Evolutionary conservation across 192 early-diverging fungal species (phyloP), one percentile per base, ranked within the genome.

Genomic region (Cetraspora pellucida): DNA sequence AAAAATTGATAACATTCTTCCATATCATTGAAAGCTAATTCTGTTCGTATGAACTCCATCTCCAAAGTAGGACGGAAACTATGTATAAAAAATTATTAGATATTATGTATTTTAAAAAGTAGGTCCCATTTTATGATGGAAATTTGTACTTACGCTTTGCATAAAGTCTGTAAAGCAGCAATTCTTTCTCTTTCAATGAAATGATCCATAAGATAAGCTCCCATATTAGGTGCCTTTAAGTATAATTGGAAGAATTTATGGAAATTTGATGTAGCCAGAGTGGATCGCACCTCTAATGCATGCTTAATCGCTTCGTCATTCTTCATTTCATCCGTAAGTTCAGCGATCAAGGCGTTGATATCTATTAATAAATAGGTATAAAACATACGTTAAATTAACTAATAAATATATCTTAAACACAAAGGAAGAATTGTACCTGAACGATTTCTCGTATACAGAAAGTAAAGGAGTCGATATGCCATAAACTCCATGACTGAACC

Each of bases 381-480:
- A 25, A 72, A 57, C 27, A 65, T 23, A 47, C 13, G 17, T 43
- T 10, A 75, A 7, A 1, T 21, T 14, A 72, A 65, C 30, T 25
- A 43, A 25, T 57, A 58, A 50, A 31, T 13, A 14, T 0, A 65
- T 44, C 3, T 8, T 21, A 30, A 44, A 19, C 2, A 66, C 10
- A 27, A 37, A 67, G 13, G 23, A 76, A 47, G 43, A 77, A 47
- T 19, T 52, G 59, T 79, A 93, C 93, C 93, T 78, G 91, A 89
- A 69, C 90, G 90, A 81, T 97, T 98, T 52, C 87, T 85, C 21
- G 96, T 95, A 78, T 95, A 91, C 21, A 98, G 77, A 60, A 93
- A 87, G 81, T 99, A 99, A 25, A 99, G 81, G 19, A 99, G 91
- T 25, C 95, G 87, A 84, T 99, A 99, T 11, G 94, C 95, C 68